Base-by-base conservation (phyloP, 345 rosid species). In the Citrus inodora region DNA sequence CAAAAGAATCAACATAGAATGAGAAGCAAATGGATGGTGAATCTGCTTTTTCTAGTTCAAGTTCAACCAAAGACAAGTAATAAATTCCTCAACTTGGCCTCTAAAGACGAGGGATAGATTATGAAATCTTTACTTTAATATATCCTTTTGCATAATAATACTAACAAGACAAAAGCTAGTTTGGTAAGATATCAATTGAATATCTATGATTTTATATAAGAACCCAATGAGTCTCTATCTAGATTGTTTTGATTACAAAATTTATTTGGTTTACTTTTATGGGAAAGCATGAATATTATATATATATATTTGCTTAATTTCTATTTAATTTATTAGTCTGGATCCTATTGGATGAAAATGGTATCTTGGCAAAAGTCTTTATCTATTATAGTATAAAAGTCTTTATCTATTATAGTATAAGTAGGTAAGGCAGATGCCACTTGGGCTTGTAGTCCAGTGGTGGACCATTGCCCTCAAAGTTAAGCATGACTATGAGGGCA, bases 51-150 rank as follows among this genome's bases (percentile, higher is more conserved):
- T 42, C 4, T 42, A 42, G 51, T 46, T 46, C 51, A 46, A 46
- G 51, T 13, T 3, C 17, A 13, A 13, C 51, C 5, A 28, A 10
- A 25, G 33, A 42, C 51, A 60, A 30, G 13, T 56, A 79, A 32
- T 13, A 56, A 55, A 77, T 30, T 62, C 76, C 42, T 60, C 81
- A 83, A 78, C 74, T 83, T 80, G 80, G 73, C 61, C 35, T 25
- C 35, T 38, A 14, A 27, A 48, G 61, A 48, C 66, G 56, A 56
- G 35, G 60, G 74, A 70, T 80, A 48, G 67, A 5, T 61, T 24
- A 17, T 17, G 6, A 53, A 63, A 3, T 5, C 46, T 62, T 30
- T 74, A 77, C 2, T 74, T 55, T 53, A 38, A 72, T 61, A 22
- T 25, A 59, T 61, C 77, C 27, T 74, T 38, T 72, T 25, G 6